Base-by-base conservation (phyloP, 345 rosid genomes). In the Laguncularia racemosa region DNA sequence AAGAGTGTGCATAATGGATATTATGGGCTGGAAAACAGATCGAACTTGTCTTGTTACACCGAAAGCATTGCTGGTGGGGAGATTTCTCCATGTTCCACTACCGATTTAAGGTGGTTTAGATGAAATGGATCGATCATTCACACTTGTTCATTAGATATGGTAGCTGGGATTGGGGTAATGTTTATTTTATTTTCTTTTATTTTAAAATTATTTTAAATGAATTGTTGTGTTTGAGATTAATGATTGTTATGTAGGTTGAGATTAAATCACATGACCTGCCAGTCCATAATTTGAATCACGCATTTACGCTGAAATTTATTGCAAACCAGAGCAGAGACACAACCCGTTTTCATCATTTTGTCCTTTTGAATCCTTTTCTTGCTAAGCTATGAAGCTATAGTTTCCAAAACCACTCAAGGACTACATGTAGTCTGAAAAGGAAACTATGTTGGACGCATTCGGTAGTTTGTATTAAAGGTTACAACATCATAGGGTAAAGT, bases 81-180 rank as follows among this genome's bases (percentile, higher is more conserved):
- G 70, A 69, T 85, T 20, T 88, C 96, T 26, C 95, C 89, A 19
- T 77, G 79, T 67, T 83, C 86, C 1, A 85, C 88, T 0, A 81
- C 83, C 38, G 81, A 84, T 50, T 69, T 84, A 20, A 79, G 76
- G 65, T 82, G 85, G 96, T 61, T 84, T 54, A 67, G 76, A 54
- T 82, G 80, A 80, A 56, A 21, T 7, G 38, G n/a, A 20, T 17
- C 13, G 16, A 20, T 11, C 15, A 28, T 44, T 44, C 20, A n/a
- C 14, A 40, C 2, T 28, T 12, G 26, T 17, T 7, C 14, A 16
- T n/a, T n/a, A n/a, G n/a, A n/a, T n/a, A 52, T 52, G 4, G 17
- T 21, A n/a, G 17, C 16, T 33, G 16, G 14, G 6, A 33, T 13
- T 44, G 8, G 44, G 20, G 23, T 44, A 55, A n/a, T 33, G 4